phyloP scores from a whole-genome alignment of 129 eudicot genomes.

The Lonicera japonica region DNA sequence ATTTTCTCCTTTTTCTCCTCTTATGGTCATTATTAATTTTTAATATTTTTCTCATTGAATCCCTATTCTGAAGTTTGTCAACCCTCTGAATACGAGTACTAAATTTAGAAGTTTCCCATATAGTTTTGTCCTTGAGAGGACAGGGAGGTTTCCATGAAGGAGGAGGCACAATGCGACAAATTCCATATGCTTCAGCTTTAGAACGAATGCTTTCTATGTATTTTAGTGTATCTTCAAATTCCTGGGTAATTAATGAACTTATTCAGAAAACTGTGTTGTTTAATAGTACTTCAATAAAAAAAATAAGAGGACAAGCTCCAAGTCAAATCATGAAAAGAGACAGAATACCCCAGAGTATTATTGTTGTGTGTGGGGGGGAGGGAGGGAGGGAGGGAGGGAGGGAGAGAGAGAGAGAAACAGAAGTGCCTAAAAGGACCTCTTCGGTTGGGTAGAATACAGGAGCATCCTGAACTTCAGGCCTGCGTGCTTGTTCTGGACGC shows the following conservation, averaged over 20 bases:
- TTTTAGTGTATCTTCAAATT: constrained; percentile 74
- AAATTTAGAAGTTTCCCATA: constrained; percentile 76
- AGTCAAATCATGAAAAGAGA: no score
- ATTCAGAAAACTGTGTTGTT: background rate
- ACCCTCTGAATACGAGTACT: constrained; percentile 80
- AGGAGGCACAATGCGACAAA: constrained; percentile 97
- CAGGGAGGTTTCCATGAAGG: constrained; percentile 97
- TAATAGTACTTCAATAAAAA: background rate
- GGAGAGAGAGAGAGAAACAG: background rate
- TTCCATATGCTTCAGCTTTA: constrained; percentile 79
- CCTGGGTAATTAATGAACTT: constrained; percentile 35
- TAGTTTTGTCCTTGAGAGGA: constrained; percentile 45
- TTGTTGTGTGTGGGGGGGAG: background rate
- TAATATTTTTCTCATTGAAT: constrained; percentile 44
- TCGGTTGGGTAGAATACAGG: constrained; percentile 91
- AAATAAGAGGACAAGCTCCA: no score
- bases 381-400: no score
- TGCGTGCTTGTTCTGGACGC: constrained; percentile 74
- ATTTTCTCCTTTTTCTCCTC: constrained; percentile 75
- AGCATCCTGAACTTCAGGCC: constrained; percentile 80
- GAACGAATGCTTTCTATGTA: constrained; percentile 73
- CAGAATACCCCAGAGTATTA: background rate
- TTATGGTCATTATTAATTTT: constrained; percentile 40
- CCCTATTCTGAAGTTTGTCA: constrained; percentile 89
- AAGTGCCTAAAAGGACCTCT: constrained; percentile 49